phyloP scores from a whole-genome alignment of 1,284 basidiomycete genomes.

The Sporisorium graminicola region DNA sequence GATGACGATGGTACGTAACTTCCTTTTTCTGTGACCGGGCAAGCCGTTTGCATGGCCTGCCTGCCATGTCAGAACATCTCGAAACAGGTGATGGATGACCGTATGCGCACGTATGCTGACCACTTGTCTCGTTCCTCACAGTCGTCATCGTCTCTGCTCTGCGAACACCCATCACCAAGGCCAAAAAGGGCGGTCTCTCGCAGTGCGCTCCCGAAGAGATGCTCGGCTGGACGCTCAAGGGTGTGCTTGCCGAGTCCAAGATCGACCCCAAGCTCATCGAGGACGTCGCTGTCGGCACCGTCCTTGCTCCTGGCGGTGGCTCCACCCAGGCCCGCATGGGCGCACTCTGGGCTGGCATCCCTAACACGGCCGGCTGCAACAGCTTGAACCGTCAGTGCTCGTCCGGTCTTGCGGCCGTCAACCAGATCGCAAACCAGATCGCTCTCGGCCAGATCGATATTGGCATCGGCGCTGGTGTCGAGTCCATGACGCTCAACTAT shows the following conservation, averaged over 20 bases:
- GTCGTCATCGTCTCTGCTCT: slow-evolving; percentile 91
- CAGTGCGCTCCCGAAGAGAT: slow-evolving; percentile 85
- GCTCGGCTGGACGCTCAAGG: slow-evolving; percentile 77
- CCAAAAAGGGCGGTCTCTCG: slow-evolving; percentile 93
- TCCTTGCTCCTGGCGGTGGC: slow-evolving; percentile 91
- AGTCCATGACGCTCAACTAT: slow-evolving; percentile 83
- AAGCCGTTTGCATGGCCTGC: too few relatives aligned
- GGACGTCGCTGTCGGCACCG: slow-evolving; percentile 83
- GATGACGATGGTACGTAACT: slow-evolving; percentile 67
- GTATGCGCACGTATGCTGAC: background rate
- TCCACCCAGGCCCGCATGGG: slow-evolving; percentile 94
- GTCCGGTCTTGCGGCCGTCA: slow-evolving; percentile 87
- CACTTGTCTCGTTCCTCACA: slow-evolving; percentile 10
- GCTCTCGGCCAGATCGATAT: slow-evolving; percentile 75
- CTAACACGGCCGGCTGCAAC: slow-evolving; percentile 76
- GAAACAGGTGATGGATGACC: too few relatives aligned
- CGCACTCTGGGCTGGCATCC: slow-evolving; percentile 89
- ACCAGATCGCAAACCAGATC: slow-evolving; percentile 92
- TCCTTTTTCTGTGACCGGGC: background rate
- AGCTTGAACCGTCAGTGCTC: slow-evolving; percentile 92
- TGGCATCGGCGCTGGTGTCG: slow-evolving; percentile 92
- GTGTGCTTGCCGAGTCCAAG: slow-evolving; percentile 71
- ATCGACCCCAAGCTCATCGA: slow-evolving; percentile 87
- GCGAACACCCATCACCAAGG: slow-evolving; percentile 90
- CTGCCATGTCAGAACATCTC: too few relatives aligned